Percentiles rank a stretch among this genome's conserved stretches.
These are phyloP conservation scores for Hericium rajendrae DNA, from an alignment of 768 basidiomycete species.

Conservation along the genomic window DNA sequence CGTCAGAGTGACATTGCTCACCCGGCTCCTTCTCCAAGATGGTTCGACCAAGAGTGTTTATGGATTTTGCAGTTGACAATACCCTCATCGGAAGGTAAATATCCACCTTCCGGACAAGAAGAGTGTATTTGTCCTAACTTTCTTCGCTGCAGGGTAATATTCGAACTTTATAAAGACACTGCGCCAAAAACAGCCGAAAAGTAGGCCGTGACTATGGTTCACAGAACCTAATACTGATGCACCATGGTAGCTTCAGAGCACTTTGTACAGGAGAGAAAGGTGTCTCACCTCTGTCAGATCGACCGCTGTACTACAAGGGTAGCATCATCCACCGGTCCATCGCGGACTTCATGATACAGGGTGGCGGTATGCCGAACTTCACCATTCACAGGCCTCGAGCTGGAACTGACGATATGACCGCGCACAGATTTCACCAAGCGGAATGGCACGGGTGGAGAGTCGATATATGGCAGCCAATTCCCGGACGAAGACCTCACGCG, in stretches of 20 bases:
- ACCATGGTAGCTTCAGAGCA: slow-evolving; percentile 60
- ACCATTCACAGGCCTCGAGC: background rate
- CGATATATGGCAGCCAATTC: slow-evolving; percentile 70
- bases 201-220: slow-evolving; percentile 28
- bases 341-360: slow-evolving; percentile 71
- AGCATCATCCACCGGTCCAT: slow-evolving; percentile 74
- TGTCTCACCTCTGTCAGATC: slow-evolving; percentile 47
- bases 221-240: slow-evolving; percentile 2
- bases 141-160: slow-evolving; percentile 42
- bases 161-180: slow-evolving; percentile 66
- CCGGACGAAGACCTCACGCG: slow-evolving; percentile 65
- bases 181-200: slow-evolving; percentile 77
- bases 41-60: slow-evolving; percentile 54
- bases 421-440: slow-evolving; percentile 65
- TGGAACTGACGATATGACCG: background rate
- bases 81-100: slow-evolving; percentile 46
- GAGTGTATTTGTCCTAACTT: slow-evolving; percentile 1
- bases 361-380: slow-evolving; percentile 43
- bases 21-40: slow-evolving; percentile 20
- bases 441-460: slow-evolving; percentile 75
- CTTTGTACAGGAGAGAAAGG: slow-evolving; percentile 85
- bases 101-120: background rate
- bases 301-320: slow-evolving; percentile 77
- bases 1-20: no score
- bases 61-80: slow-evolving; percentile 50